Evolutionary conservation across 345 rosid genomes (phyloP), one percentile per base, ranked within the genome.

Genomic region (Lenwebbia sp.): DNA sequence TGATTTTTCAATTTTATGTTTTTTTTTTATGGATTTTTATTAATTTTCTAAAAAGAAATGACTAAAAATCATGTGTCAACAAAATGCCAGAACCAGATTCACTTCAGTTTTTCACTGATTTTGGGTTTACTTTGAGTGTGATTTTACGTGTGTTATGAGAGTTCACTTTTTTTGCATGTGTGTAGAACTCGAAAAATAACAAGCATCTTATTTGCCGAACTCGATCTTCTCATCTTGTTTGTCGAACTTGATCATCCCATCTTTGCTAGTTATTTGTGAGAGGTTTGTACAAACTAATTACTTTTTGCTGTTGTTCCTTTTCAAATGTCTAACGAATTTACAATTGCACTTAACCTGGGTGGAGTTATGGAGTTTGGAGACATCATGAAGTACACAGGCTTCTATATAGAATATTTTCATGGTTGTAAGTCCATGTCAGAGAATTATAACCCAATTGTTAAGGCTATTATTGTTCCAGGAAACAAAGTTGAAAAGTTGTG

Each of bases 361-460:
- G 70, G 9, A 28, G 19, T 60, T 60, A 60, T 60, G 33, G 70
- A 60, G 37, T 60, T 0, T 57, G 37, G 70, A 60, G 37, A 28
- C 70, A n/a, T 60, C 70, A 60, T 9, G 14, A 60, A 13, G 10
- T 60, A 60, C 33, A 60, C 19, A 6, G 0, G 0, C 21, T n/a
- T 13, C 19, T 17, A 1, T n/a, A 33, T 60, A 60, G 13, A 60
- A 60, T 60, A 13, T 60, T 30, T 6, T 17, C 9, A 60, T n/a
- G 4, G 0, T n/a, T n/a, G 65, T 58, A 58, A 28, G 37, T n/a
- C 21, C 0, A n/a, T 60, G 5, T 2, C 14, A 6, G 9, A 13
- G 70, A 60, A 60, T 9, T n/a, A 1, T 60, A 60, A 60, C 10
- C 4, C 70, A 60, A 0, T n/a, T 60, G 70, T 60, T 60, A 60